Percentiles rank a stretch among this genome's conserved stretches.
These are phyloP conservation scores for Raffaelea albimanens DNA, from an alignment of 2,329 filamentous ascomycete species.

Conservation along the genomic window DNA sequence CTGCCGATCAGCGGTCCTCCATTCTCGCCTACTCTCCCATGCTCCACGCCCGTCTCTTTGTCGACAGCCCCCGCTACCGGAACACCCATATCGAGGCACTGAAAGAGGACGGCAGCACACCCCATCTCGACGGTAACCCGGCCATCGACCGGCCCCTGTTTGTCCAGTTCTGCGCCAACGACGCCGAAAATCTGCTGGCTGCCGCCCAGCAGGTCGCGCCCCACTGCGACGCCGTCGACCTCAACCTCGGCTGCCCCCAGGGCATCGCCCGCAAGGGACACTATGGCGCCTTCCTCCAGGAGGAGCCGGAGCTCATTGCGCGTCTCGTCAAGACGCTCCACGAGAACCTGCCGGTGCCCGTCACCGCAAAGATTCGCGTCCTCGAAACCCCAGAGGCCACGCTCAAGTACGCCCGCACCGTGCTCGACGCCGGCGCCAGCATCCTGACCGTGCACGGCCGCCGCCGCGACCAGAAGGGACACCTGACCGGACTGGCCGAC, in stretches of 20 bases:
- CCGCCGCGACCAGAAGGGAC: constrained; percentile 85
- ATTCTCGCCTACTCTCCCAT: constrained; percentile 91
- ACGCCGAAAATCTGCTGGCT: constrained; percentile 66
- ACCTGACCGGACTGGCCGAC: constrained; percentile 86
- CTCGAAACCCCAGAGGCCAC: constrained; percentile 81
- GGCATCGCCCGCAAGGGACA: constrained; percentile 85
- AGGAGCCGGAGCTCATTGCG: constrained; percentile 77
- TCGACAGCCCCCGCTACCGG: constrained; percentile 67
- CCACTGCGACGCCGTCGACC: constrained; percentile 88
- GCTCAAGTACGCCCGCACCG: constrained; percentile 78
- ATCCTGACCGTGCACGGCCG: constrained; percentile 90
- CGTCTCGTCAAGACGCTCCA: constrained; percentile 78
- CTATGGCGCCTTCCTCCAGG: constrained; percentile 92
- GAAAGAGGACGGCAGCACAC: not conserved
- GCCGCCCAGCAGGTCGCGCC: constrained; percentile 73
- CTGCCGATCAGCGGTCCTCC: constrained; percentile 49
- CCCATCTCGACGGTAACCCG: constrained; percentile 79
- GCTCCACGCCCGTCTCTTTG: constrained; percentile 87
- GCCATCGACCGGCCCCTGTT: constrained; percentile 78
- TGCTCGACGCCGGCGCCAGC: constrained; percentile 79
- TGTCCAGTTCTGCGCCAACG: constrained; percentile 93
- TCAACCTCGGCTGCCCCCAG: constrained; percentile 94
- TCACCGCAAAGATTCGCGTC: constrained; percentile 92
- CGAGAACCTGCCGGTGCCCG: constrained; percentile 65
- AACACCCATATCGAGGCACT: constrained; percentile 68